These are phyloP conservation scores for Beauveria sp. DNA, from an alignment of 2,329 filamentous ascomycete species.

Conservation along the genomic window DNA sequence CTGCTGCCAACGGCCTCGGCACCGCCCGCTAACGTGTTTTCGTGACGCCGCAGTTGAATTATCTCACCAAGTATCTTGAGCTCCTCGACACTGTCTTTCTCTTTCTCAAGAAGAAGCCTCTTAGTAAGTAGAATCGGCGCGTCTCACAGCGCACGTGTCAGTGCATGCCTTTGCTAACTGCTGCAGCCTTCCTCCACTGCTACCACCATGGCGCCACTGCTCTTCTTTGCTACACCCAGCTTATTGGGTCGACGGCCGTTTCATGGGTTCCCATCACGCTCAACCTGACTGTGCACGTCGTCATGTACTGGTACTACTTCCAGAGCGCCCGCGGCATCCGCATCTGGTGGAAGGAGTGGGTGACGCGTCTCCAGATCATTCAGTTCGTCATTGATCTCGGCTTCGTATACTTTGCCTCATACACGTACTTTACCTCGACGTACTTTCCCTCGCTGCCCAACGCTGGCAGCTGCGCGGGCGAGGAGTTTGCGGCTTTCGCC, in stretches of 20 bases:
- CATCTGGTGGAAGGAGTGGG: conserved; percentile 99
- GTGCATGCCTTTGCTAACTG: not conserved
- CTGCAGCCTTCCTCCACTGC: conserved; percentile 84
- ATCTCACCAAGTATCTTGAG: conserved; percentile 96
- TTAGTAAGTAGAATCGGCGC: conserved; percentile 43
- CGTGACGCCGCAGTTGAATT: conserved; percentile 64
- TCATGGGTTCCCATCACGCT: conserved; percentile 92
- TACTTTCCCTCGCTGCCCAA: conserved; percentile 86
- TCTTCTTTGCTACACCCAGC: conserved; percentile 94
- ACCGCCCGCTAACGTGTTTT: not conserved
- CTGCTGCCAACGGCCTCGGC: not conserved
- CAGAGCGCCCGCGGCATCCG: conserved; percentile 90
- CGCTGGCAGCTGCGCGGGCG: conserved; percentile 78
- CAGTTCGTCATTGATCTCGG: conserved; percentile 97
- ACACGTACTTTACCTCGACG: conserved; percentile 91
- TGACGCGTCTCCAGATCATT: conserved; percentile 92
- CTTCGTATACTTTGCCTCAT: conserved; percentile 98
- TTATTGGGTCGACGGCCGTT: conserved; percentile 85
- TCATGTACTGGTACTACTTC: conserved; percentile 99
- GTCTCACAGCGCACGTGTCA: not conserved
- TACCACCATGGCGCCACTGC: conserved; percentile 98
- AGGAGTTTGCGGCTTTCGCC: conserved; percentile 92
- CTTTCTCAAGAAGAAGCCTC: conserved; percentile 98
- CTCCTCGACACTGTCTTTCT: conserved; percentile 93
- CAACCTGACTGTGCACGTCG: conserved; percentile 89